Base-by-base conservation (phyloP, 148 eudicot genomes). In the Pouteria glomerata region DNA sequence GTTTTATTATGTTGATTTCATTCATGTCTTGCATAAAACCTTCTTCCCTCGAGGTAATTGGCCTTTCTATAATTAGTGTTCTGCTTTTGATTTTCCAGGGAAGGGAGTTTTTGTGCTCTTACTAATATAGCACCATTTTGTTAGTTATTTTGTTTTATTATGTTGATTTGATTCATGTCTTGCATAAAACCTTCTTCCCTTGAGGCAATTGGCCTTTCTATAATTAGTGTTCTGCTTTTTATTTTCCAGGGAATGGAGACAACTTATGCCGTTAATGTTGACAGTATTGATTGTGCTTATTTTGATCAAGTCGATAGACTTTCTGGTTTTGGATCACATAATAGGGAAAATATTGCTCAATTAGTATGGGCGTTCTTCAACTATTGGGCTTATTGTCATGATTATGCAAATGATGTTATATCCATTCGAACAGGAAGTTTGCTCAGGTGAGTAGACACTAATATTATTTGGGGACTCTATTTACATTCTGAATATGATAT, bases 351-450 rank as follows among this genome's bases (percentile, higher is more conserved):
- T 58, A 85, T 95, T 66, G 87, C 89, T 26, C 88, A 89, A 31
- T 74, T 95, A 73, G 81, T 95, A 33, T 95, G 98, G 98, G 91
- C 72, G 31, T 95, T 95, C 80, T 95, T 95, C 70, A 85, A 81
- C 66, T 95, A 91, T 75, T 95, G 98, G 98, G 98, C 98, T 8
- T 91, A 91, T 77, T 74, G 85, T 78, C 97, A 91, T 74, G 97
- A 95, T 81, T 95, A 89, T 69, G 71, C 98, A 26, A 84, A 84
- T 70, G 82, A 87, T 57, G 98, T 95, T 59, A 81, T 95, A 82
- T 95, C 98, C 57, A 77, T 91, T 68, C 93, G 98, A 53, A 77
- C 85, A 14, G 98, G 96, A 68, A 71, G 63, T 74, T 70, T 73
- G 57, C 74, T 95, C 77, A 89, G 98, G 98, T 95, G 73, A 81